These are phyloP conservation scores for Hypoxylon sp. DNA, from an alignment of 2,329 filamentous ascomycete species.

Conservation along the genomic window DNA sequence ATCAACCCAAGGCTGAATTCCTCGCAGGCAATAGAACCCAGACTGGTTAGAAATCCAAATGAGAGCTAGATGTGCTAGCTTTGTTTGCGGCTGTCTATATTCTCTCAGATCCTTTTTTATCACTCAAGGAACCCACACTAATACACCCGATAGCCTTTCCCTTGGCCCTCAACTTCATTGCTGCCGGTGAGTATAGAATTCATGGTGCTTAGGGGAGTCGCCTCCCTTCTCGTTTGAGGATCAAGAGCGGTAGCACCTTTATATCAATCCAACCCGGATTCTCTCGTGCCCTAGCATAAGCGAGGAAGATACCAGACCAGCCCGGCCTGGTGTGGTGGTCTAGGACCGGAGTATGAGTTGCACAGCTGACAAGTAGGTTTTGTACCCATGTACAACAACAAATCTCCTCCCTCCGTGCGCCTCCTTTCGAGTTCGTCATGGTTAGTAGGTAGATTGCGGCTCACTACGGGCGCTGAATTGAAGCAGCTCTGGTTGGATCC, in stretches of 20 bases:
- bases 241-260: slow-evolving; percentile 75
- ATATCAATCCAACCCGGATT: slow-evolving; percentile 16
- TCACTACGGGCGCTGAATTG: slow-evolving; percentile 90
- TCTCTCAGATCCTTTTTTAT: slow-evolving; percentile 34
- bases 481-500: slow-evolving; percentile 64
- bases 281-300: slow-evolving; percentile 11
- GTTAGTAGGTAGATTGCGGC: slow-evolving; percentile 66
- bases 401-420: slow-evolving; percentile 46
- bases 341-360: slow-evolving; percentile 49
- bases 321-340: slow-evolving; percentile 20
- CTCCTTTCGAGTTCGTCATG: slow-evolving; percentile 19
- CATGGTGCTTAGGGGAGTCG: slow-evolving; percentile 48
- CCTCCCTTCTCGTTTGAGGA: slow-evolving; percentile 58
- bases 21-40: slow-evolving; percentile 85
- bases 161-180: slow-evolving; percentile 90
- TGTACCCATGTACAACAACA: slow-evolving; percentile 61
- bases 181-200: slow-evolving; percentile 83
- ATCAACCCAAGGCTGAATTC: slow-evolving; percentile 79
- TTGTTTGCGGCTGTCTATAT: slow-evolving; percentile 24
- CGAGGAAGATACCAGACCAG: slow-evolving; percentile 11
- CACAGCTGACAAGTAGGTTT: slow-evolving; percentile 60
- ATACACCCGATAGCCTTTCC: slow-evolving; percentile 74
- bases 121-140: slow-evolving; percentile 46
- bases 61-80: slow-evolving; percentile 29
- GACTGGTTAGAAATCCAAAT: slow-evolving; percentile 74